A percentile compares a stretch with the other conserved stretches of the same genome.
These are phyloP conservation scores for Amanita rubescens DNA, from an alignment of 768 basidiomycete genomes.

Conservation along the genomic window DNA sequence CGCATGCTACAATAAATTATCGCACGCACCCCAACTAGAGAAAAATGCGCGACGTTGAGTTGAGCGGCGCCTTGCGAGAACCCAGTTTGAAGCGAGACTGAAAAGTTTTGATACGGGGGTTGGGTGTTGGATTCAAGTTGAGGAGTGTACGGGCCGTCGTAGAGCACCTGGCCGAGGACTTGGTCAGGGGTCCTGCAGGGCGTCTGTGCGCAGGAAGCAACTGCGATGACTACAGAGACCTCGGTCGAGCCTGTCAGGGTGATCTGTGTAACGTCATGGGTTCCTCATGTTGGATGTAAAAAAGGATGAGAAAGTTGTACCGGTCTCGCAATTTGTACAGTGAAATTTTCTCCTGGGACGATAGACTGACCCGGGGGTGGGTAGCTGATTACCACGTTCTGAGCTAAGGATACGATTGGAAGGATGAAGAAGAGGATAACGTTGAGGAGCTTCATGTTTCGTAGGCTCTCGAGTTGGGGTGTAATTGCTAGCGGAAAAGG, in stretches of 20 bases:
- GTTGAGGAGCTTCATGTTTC: slow-evolving; percentile 17
- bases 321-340: slow-evolving; percentile 30
- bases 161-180: slow-evolving; percentile 35
- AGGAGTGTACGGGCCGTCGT: slow-evolving; percentile 37
- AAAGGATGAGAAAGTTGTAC: slow-evolving; percentile 17
- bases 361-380: slow-evolving; percentile 23
- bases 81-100: slow-evolving; percentile 29
- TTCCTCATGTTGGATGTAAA: not conserved
- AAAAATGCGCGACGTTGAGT: slow-evolving; percentile 28
- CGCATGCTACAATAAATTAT: not conserved
- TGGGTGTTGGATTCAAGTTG: slow-evolving; percentile 16
- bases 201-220: slow-evolving; percentile 28
- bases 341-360: slow-evolving; percentile 20
- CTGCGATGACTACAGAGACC: slow-evolving; percentile 38
- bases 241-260: slow-evolving; percentile 32
- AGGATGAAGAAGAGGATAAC: slow-evolving; percentile 9
- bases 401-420: slow-evolving; percentile 9
- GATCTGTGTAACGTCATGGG: slow-evolving; percentile 19
- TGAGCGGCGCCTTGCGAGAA: slow-evolving; percentile 23
- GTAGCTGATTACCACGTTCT: slow-evolving; percentile 21
- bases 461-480: not conserved
- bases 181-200: slow-evolving; percentile 18
- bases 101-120: slow-evolving; percentile 40
- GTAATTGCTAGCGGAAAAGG: not conserved
- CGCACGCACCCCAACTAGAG: slow-evolving; percentile 33